Percentiles rank a stretch among this genome's conserved stretches.
Evolutionary conservation across 2,329 filamentous ascomycete genomes (phyloP).

Genomic region (Hypoxylon sp.): DNA sequence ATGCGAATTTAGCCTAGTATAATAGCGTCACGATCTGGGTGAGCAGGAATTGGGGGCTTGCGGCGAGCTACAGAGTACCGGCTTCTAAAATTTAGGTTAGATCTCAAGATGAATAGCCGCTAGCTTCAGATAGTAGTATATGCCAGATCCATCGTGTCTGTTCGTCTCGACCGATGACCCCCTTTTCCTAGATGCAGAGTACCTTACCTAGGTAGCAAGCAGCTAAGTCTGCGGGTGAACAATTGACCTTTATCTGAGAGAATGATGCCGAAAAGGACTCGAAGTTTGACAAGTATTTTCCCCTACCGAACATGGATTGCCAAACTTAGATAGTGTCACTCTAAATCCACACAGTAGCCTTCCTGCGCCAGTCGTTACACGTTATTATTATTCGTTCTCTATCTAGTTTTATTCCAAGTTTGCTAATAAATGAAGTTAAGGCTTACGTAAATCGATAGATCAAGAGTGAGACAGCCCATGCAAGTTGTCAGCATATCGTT

Average conservation of each 20-base stretch:
- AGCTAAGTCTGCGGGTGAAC: conserved; percentile 22
- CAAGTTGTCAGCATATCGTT: conserved; percentile 34
- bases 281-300: background rate
- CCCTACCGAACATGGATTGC: background rate
- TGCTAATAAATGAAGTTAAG: conserved; percentile 14
- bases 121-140: conserved; percentile 30
- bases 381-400: conserved; percentile 19
- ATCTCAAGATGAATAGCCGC: conserved; percentile 33
- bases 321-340: conserved; percentile 18
- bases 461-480: conserved; percentile 34
- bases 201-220: conserved; percentile 16
- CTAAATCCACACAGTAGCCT: conserved; percentile 22
- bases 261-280: background rate
- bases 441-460: conserved; percentile 31
- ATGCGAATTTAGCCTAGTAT: conserved; percentile 41
- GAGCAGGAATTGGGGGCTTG: conserved; percentile 5
- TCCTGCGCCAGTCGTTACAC: conserved; percentile 6
- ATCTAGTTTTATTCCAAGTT: conserved; percentile 6
- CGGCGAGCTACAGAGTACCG: conserved; percentile 26
- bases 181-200: conserved; percentile 18
- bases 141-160: conserved; percentile 28
- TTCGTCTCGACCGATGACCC: conserved; percentile 14
- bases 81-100: conserved; percentile 30
- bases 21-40: conserved; percentile 30
- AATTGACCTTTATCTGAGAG: conserved; percentile 19